Percentiles rank a stretch among this genome's conserved stretches.
These are phyloP conservation scores for Plasmodium cynomolgi DNA, from an alignment of 169 alveolate species.

Conservation along the genomic window DNA sequence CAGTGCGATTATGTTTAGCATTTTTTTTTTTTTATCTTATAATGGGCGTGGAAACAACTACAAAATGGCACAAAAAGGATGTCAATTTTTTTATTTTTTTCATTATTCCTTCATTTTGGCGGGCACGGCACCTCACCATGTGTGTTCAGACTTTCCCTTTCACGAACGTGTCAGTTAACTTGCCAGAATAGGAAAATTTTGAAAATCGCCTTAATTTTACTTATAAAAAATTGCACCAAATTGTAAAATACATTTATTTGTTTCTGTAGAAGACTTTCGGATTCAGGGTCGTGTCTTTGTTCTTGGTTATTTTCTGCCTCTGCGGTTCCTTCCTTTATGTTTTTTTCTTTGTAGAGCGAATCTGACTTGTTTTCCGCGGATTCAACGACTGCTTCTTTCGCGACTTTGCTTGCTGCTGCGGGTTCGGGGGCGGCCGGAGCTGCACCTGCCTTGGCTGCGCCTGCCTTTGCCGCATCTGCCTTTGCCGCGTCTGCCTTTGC, in stretches of 20 bases:
- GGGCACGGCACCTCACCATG: neutral
- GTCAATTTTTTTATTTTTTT: neutral
- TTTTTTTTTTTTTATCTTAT: neutral
- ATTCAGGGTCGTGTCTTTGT: neutral
- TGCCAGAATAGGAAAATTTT: neutral
- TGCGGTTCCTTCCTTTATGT: neutral
- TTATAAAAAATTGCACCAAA: neutral
- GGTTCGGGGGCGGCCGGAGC: neutral
- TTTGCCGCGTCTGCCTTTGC: neutral
- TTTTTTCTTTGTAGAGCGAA: neutral
- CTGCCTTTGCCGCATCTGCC: neutral
- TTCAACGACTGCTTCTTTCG: neutral
- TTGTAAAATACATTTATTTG: neutral
- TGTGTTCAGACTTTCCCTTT: neutral
- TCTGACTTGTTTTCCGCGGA: neutral
- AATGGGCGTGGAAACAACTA: neutral
- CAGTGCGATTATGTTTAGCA: neutral
- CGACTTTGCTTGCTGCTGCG: neutral
- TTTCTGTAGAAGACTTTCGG: neutral
- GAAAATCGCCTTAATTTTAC: neutral
- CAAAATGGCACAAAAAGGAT: neutral
- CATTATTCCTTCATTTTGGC: neutral
- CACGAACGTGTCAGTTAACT: neutral
- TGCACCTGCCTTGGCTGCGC: neutral
- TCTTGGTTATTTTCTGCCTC: neutral